These are phyloP conservation scores for Vanderwaltozyma tropicalis DNA, from an alignment of 805 yeast genomes.

Conservation along the genomic window DNA sequence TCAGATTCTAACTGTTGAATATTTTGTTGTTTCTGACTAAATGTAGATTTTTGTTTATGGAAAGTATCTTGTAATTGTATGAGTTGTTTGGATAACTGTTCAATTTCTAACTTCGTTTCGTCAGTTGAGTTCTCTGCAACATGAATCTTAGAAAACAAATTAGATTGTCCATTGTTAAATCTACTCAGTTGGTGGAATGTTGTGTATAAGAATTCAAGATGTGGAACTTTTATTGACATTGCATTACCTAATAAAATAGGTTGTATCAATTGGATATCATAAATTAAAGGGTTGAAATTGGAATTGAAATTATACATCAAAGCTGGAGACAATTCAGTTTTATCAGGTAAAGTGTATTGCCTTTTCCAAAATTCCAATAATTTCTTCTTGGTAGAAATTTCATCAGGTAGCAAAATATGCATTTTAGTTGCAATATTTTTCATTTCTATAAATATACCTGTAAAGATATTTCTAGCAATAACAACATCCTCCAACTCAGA, in stretches of 20 bases:
- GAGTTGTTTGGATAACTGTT: too few species aligned
- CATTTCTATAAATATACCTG: constrained; percentile 67
- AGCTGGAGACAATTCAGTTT: constrained; percentile 37
- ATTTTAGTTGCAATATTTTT: constrained; percentile 61
- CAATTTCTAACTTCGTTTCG: too few species aligned
- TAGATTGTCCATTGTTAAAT: constrained; percentile 34
- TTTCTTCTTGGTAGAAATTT: constrained; percentile 46
- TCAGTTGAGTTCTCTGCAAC: background rate
- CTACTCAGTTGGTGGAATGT: constrained; percentile 51
- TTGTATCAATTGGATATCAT: constrained; percentile 67
- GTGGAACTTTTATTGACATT: constrained; percentile 74
- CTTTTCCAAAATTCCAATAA: constrained; percentile 43
- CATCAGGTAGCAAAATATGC: constrained; percentile 58
- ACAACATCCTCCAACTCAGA: constrained; percentile 47
- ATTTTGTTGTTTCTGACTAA: too few species aligned
- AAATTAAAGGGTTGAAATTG: constrained; percentile 39
- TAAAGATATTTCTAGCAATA: constrained; percentile 68
- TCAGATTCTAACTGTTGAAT: too few species aligned
- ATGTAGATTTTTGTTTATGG: too few species aligned
- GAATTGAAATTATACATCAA: constrained; percentile 54
- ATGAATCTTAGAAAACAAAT: constrained; percentile 39
- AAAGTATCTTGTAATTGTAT: too few species aligned
- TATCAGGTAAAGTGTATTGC: constrained; percentile 29
- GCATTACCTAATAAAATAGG: constrained; percentile 86
- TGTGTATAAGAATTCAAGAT: constrained; percentile 77